Evolutionary conservation across 2,329 filamentous ascomycete genomes (phyloP).

Genomic region (Xylogone sp.): DNA sequence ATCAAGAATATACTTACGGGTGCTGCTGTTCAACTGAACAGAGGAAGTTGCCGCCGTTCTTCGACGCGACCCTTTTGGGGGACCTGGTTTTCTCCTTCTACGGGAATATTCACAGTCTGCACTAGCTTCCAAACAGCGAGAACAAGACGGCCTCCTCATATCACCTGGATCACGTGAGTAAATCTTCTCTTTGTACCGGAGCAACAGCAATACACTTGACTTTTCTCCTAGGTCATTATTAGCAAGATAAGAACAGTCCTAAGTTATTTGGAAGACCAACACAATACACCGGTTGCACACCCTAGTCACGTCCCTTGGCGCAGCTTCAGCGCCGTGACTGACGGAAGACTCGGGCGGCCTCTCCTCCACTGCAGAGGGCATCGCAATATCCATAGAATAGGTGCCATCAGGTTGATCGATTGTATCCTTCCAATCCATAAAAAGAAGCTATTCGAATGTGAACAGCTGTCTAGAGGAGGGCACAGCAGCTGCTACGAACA

Average conservation of each 20-base stretch:
- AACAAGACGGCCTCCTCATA: conserved; percentile 26
- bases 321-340: no score
- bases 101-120: conserved; percentile 27
- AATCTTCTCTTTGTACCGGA: not conserved
- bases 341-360: no score
- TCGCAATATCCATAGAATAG: no score
- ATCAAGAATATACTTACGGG: conserved; percentile 1
- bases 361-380: no score
- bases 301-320: not conserved
- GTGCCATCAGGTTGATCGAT: no score
- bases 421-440: no score
- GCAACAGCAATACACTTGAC: conserved; percentile 9
- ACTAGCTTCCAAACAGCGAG: conserved; percentile 28
- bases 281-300: not conserved
- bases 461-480: no score
- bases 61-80: conserved; percentile 23
- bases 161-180: conserved; percentile 22
- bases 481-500: no score
- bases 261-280: not conserved
- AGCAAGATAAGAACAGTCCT: not conserved
- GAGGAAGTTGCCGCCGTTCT: conserved; percentile 9
- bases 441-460: no score
- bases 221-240: conserved; percentile 8
- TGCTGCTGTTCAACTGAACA: conserved; percentile 12
- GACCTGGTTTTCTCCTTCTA: conserved; percentile 28